Percentiles rank a stretch among this genome's conserved stretches.
Evolutionary conservation across 2,329 filamentous ascomycete genomes (phyloP).

Genomic region (Thielaviopsis populi): DNA sequence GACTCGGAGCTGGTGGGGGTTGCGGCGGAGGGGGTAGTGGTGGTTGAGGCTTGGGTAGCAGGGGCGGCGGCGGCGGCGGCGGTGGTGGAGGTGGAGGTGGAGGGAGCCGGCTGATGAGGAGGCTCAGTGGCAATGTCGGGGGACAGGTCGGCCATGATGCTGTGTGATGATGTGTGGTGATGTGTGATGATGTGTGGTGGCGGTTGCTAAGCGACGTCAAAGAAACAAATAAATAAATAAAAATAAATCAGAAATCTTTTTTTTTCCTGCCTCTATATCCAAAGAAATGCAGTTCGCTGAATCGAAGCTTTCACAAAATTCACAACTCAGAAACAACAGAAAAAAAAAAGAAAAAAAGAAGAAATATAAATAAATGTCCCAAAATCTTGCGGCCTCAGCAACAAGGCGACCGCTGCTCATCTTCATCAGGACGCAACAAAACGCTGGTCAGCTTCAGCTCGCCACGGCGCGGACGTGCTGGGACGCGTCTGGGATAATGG

Average conservation of each 20-base stretch:
- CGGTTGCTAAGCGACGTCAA: not conserved
- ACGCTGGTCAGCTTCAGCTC: too few species aligned
- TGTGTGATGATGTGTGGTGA: not conserved
- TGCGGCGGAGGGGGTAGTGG: not conserved
- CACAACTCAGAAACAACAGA: too few species aligned
- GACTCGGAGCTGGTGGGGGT: constrained; percentile 1
- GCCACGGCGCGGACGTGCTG: too few species aligned
- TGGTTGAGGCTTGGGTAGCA: too few species aligned
- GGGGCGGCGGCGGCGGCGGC: not conserved
- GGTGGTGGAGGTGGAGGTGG: not conserved
- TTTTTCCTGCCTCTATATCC: not conserved
- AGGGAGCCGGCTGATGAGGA: not conserved
- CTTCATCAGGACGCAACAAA: too few species aligned
- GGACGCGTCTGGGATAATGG: not conserved
- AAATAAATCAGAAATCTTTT: not conserved
- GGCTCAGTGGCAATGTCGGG: constrained; percentile 6
- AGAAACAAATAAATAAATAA: not conserved
- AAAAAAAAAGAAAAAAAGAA: too few species aligned
- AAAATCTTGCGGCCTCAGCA: too few species aligned
- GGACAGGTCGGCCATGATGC: constrained; percentile 11
- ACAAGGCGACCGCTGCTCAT: too few species aligned
- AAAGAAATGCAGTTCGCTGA: too few species aligned
- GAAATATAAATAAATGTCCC: too few species aligned
- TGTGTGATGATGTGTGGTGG: not conserved
- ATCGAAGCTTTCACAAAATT: too few species aligned